Conservation (phyloP, 2,329 filamentous ascomycete species). For the Elsinoe arachidis region DNA sequence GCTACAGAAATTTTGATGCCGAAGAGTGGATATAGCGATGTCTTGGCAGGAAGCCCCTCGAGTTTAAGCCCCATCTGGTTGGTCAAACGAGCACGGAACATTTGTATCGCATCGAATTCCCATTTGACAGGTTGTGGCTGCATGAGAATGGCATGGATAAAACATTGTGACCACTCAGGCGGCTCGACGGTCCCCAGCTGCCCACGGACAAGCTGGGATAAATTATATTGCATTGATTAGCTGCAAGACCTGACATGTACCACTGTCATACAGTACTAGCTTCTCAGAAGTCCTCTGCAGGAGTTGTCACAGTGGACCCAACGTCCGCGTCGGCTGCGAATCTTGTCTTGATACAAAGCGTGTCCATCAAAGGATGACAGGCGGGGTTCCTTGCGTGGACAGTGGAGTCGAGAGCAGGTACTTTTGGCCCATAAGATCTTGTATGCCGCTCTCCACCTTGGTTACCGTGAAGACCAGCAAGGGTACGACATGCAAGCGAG, state of each 20-base stretch:
- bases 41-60: not conserved
- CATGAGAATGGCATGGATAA: not conserved
- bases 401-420: no score
- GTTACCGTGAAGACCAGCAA: not conserved
- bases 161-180: not conserved
- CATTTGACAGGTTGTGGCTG: conserved; percentile 1
- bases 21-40: conserved; percentile 6
- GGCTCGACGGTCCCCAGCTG: not conserved
- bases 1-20: conserved; percentile 8
- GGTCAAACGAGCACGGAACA: not conserved
- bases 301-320: not conserved
- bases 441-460: not conserved
- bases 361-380: not conserved
- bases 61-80: not conserved
- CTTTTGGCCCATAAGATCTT: not conserved
- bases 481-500: not conserved
- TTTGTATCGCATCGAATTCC: not conserved
- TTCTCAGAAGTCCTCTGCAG: no score
- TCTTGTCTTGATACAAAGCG: not conserved
- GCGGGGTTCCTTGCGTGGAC: not conserved
- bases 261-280: not conserved
- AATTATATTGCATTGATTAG: conserved; percentile 1
- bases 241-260: not conserved
- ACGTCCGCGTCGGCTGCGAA: not conserved
- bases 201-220: not conserved